Base-by-base conservation (phyloP, 139 green algal species). In the Edaphochlamys debaryana region DNA sequence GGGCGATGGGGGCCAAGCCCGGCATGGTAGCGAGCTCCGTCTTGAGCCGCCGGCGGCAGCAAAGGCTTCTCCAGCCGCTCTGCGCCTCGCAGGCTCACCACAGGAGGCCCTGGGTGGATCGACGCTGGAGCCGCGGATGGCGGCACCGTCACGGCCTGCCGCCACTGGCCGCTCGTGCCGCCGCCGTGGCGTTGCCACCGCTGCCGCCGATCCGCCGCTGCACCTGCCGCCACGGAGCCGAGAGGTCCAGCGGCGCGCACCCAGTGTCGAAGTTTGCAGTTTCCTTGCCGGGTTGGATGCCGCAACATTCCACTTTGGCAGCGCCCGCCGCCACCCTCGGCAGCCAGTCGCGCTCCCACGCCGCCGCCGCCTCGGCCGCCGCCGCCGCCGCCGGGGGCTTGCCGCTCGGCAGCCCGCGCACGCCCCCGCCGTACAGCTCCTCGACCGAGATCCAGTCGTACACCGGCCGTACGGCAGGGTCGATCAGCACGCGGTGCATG, bases 401-500 rank as follows among this genome's bases (percentile, higher is more conserved):
- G 45, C 42, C 42, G 23, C 50, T 58, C 8, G 48, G n/a, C 54
- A 75, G 69, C 45, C 30, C 41, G 38, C 34, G 38, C 40, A 45
- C 56, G 30, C 68, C 11, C 41, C 27, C 67, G 56, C 22, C 63
- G 41, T 74, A 66, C 40, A 80, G 34, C 15, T 48, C 22, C 15
- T 19, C 0, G 7, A 27, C 68, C 1, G 34, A 29, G 54, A 27
- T 27, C 69, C 48, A 66, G 8, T 79, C 70, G 71, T 92, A 95
- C 0, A 86, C 67, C 69, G 90, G 41, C 6, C 88, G 60, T 32
- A 95, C 91, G 29, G 54, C 86, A 13, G 92, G 92, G 69, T 95
- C 92, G 37, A 95, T 63, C 41, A 95, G 62, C n/a, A 94, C 81
- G 30, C 84, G 75, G 32, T 68, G 27, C 3, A 73, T 71, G 2